A percentile compares a stretch with the other conserved stretches of the same genome.
Conservation (phyloP, 2,329 filamentous ascomycete genomes). For the Claviceps africana region DNA sequence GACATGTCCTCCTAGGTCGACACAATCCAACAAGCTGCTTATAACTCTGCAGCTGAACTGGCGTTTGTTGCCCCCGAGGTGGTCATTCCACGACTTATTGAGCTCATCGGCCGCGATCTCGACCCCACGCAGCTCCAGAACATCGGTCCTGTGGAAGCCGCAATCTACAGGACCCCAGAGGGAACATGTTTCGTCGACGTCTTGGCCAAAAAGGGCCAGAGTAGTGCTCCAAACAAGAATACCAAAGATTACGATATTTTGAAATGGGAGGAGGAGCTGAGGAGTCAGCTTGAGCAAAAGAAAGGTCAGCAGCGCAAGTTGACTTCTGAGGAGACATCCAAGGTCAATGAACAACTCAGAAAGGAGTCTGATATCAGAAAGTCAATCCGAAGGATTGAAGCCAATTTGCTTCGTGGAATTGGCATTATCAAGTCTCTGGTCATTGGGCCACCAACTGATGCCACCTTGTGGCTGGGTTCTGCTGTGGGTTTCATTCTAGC, state of each 20-base stretch:
- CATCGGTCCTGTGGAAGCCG: slow-evolving; percentile 76
- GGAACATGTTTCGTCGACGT: slow-evolving; percentile 84
- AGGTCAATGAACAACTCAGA: slow-evolving; percentile 77
- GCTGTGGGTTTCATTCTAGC: slow-evolving; percentile 61
- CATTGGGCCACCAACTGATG: slow-evolving; percentile 77
- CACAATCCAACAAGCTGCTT: slow-evolving; percentile 54
- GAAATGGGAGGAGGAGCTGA: slow-evolving; percentile 92
- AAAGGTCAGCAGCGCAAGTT: slow-evolving; percentile 86
- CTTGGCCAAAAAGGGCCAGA: slow-evolving; percentile 64
- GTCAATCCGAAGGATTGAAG: slow-evolving; percentile 54
- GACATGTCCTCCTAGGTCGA: slow-evolving; percentile 13
- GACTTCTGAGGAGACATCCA: slow-evolving; percentile 73
- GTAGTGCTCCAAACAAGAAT: slow-evolving; percentile 65
- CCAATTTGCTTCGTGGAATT: slow-evolving; percentile 64
- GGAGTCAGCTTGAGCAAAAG: slow-evolving; percentile 78
- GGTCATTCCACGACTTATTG: slow-evolving; percentile 62
- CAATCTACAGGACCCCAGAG: slow-evolving; percentile 82
- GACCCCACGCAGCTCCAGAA: slow-evolving; percentile 52
- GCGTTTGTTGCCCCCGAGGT: slow-evolving; percentile 82
- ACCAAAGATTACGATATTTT: slow-evolving; percentile 89
- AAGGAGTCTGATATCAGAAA: slow-evolving; percentile 73
- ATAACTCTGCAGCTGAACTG: slow-evolving; percentile 73
- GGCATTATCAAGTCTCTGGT: slow-evolving; percentile 75
- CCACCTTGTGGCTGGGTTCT: slow-evolving; percentile 73
- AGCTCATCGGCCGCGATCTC: slow-evolving; percentile 61